Evolutionary conservation across 1,139 yeast species (phyloP), one percentile per base, ranked within the genome.

Genomic region (Zygosaccharomyces pseudobailii): DNA sequence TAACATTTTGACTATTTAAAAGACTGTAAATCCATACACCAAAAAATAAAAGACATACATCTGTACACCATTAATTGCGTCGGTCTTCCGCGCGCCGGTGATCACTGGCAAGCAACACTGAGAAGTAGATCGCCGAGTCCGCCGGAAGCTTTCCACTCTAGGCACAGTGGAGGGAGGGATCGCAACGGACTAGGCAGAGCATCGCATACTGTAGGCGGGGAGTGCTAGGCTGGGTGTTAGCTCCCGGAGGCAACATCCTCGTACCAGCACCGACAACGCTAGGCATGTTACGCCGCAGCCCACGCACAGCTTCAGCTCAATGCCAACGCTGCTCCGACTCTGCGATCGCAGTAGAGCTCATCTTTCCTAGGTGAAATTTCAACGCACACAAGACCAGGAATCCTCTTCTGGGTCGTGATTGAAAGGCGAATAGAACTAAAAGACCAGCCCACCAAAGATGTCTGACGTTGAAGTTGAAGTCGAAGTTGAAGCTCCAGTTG

Each of bases 391-490:
- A n/a, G 27, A 24, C 27, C 33, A 30, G 5, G 19, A 3, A 30
- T 30, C 10, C 17, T 30, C 19, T 30, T 30, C 33, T n/a, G 6
- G 33, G 33, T 30, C 33, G 33, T 21, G 41, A 32, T 28, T 20
- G 41, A 31, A 38, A 38, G 32, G 34, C 41, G 34, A 17, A 38
- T 19, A 38, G 41, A 42, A 45, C 43, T 35, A 45, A 46, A 37
- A 48, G 46, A 47, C 49, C 49, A 41, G 38, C 46, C 41, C 36
- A 46, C 40, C 49, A 53, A 65, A 59, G 62, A 66, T 66, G 70
- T 66, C 70, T 63, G 69, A 66, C 67, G 71, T 68, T 60, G 80
- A 74, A 69, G 76, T 74, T 66, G 74, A 71, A 63, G 70, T 63
- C 62, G 71, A 68, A 67, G 77, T 70, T 24, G 27, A 74, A 69